These are phyloP conservation scores for Forsythia suspensa DNA, from an alignment of 257 asterid genomes.

Conservation along the genomic window DNA sequence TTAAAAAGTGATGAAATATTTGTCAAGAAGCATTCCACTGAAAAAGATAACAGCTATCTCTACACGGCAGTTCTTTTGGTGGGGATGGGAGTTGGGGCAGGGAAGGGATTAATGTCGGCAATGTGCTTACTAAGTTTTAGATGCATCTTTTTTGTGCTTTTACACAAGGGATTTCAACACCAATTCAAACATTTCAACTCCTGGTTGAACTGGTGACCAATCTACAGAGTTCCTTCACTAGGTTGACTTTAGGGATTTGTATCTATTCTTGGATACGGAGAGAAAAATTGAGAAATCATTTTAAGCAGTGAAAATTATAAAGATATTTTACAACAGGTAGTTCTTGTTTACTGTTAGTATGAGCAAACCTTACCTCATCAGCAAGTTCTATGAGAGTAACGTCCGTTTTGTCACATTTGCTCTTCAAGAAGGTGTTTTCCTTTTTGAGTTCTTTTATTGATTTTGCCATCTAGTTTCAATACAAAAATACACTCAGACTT, in stretches of 20 bases:
- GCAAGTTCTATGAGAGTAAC: conserved; percentile 85
- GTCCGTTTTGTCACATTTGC: conserved; percentile 80
- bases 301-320: background rate
- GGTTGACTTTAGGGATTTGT: background rate
- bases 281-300: background rate
- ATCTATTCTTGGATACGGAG: background rate
- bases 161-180: background rate
- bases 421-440: conserved; percentile 81
- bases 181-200: background rate
- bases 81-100: background rate
- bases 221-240: background rate
- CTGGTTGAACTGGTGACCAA: background rate
- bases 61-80: background rate
- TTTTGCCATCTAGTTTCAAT: conserved; percentile 74
- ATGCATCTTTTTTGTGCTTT: background rate
- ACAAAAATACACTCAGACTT: background rate
- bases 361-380: conserved; percentile 62
- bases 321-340: background rate
- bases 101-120: background rate
- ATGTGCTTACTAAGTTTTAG: background rate
- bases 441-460: conserved; percentile 86
- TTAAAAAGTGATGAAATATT: too few relatives aligned
- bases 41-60: background rate
- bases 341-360: background rate
- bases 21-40: too few relatives aligned